These are phyloP conservation scores for Lentinula boryana DNA, from an alignment of 768 basidiomycete species.

Conservation along the genomic window DNA sequence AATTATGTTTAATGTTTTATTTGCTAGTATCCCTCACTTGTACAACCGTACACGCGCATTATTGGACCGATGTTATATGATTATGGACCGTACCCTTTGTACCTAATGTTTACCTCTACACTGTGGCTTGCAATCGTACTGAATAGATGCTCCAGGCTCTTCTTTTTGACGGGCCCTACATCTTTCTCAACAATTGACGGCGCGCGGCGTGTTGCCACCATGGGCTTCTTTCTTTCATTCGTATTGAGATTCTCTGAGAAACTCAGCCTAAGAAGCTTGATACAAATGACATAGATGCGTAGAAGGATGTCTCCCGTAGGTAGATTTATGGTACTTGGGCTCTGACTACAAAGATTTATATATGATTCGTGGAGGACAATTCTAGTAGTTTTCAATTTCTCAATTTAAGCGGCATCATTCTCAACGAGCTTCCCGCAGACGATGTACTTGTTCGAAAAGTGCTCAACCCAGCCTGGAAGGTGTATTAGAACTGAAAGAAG, in stretches of 20 bases:
- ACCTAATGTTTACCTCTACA: not conserved
- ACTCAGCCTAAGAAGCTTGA: too few species aligned
- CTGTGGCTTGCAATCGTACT: too few species aligned
- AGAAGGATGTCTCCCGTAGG: too few species aligned
- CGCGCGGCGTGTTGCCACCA: too few species aligned
- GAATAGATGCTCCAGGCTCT: not conserved
- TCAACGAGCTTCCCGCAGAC: slow-evolving; percentile 85
- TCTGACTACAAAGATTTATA: too few species aligned
- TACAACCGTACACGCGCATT: not conserved
- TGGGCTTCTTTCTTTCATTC: too few species aligned
- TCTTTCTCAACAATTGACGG: too few species aligned
- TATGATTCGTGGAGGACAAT: too few species aligned
- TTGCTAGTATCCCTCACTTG: not conserved
- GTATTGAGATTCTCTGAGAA: too few species aligned
- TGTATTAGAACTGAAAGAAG: not conserved
- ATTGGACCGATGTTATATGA: not conserved
- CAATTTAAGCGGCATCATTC: slow-evolving; percentile 48
- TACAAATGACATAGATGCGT: too few species aligned
- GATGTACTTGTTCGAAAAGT: slow-evolving; percentile 91
- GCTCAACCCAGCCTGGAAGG: slow-evolving; percentile 80
- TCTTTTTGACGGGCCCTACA: too few species aligned
- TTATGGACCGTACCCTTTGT: not conserved
- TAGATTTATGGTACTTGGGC: too few species aligned
- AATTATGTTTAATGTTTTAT: not conserved
- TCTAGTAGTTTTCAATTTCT: not conserved